A percentile compares a stretch with the other conserved stretches of the same genome.
Evolutionary conservation across 345 rosid species (phyloP).

Genomic region (Dimocarpus longan): DNA sequence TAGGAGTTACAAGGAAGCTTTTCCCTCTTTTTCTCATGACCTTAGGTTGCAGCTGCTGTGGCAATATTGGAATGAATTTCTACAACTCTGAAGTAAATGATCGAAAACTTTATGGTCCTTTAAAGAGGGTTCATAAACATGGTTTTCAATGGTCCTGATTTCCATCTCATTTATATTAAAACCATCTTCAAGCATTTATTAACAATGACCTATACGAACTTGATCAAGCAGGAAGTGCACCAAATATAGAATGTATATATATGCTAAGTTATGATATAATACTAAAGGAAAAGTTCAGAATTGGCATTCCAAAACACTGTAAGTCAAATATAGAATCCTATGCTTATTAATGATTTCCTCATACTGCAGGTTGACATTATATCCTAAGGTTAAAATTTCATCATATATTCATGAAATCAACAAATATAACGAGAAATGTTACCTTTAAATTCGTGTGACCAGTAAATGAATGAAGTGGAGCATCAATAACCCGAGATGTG

Average conservation of each 20-base stretch:
- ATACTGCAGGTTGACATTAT: neutral
- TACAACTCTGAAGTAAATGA: neutral
- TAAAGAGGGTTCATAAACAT: neutral
- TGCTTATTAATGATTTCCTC: neutral
- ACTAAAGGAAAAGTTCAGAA: neutral
- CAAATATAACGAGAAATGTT: slow-evolving; percentile 18
- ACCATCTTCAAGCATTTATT: neutral
- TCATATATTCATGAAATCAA: slow-evolving; percentile 6
- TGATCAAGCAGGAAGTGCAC: neutral
- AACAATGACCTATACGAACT: neutral
- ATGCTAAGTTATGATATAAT: neutral
- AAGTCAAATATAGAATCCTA: neutral
- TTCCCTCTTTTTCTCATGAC: neutral
- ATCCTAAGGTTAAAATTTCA: neutral
- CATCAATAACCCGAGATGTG: slow-evolving; percentile 68
- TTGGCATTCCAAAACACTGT: neutral
- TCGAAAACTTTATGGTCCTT: neutral
- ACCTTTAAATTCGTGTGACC: slow-evolving; percentile 95
- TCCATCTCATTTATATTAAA: neutral
- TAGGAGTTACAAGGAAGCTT: no score
- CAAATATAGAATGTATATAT: neutral
- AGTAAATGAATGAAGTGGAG: slow-evolving; percentile 78
- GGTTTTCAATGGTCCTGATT: neutral
- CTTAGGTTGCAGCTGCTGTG: neutral
- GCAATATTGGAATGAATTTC: neutral